A percentile compares a stretch with the other conserved stretches of the same genome.
Conservation (phyloP, 1,139 yeast genomes). For the Suhomyces kunorum region DNA sequence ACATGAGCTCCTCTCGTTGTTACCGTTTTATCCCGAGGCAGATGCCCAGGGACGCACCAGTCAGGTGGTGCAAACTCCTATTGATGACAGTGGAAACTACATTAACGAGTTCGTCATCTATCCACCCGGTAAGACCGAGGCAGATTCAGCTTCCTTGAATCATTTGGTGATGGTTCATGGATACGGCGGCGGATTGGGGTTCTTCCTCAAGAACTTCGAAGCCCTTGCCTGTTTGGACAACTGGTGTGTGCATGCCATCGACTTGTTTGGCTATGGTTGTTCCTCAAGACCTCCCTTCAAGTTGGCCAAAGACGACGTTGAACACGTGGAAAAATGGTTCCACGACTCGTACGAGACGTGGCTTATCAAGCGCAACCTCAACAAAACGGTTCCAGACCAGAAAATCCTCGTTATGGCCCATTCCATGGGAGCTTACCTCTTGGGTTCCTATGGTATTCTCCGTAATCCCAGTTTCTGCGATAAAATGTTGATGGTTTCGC, state of each 20-base stretch:
- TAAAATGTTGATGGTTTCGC: conserved; percentile 54
- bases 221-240: conserved; percentile 34
- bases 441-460: conserved; percentile 49
- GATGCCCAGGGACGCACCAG: conserved; percentile 35
- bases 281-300: conserved; percentile 63
- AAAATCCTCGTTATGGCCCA: conserved; percentile 54
- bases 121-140: conserved; percentile 41
- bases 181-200: conserved; percentile 77
- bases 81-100: conserved; percentile 46
- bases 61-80: conserved; percentile 35
- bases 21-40: conserved; percentile 42
- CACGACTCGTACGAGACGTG: conserved; percentile 52
- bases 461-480: conserved; percentile 45
- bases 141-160: conserved; percentile 35
- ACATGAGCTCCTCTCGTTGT: conserved; percentile 46
- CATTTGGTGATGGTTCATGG: conserved; percentile 74
- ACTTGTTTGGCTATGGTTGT: conserved; percentile 75
- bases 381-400: conserved; percentile 19
- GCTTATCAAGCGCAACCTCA: conserved; percentile 37
- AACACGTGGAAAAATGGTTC: conserved; percentile 53
- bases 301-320: conserved; percentile 28
- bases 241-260: conserved; percentile 74
- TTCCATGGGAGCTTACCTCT: conserved; percentile 63
- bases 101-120: conserved; percentile 66
- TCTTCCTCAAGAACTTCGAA: conserved; percentile 62